A percentile compares a stretch with the other conserved stretches of the same genome.
Evolutionary conservation across 2,329 filamentous ascomycete genomes (phyloP).

Genomic region (Colletotrichum musae): DNA sequence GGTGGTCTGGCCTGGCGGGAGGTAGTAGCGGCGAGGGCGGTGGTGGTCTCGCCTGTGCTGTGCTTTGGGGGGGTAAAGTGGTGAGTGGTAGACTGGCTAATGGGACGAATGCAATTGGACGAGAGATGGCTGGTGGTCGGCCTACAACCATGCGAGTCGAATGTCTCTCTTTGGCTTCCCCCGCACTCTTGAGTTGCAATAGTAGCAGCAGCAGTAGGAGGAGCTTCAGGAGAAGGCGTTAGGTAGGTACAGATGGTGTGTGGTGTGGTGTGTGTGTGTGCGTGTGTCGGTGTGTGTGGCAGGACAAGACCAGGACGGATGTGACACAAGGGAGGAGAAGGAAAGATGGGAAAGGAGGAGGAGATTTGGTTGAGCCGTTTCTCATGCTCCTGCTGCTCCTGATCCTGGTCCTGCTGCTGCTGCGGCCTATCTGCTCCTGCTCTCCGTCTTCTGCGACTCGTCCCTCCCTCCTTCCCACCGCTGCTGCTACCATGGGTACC

Average conservation of each 20-base stretch:
- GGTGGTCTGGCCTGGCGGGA: slow-evolving; percentile 22
- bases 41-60: slow-evolving; percentile 36
- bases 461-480: background rate
- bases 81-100: slow-evolving; percentile 25
- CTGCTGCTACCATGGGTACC: slow-evolving; percentile 19
- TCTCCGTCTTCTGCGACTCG: slow-evolving; percentile 3
- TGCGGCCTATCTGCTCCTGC: slow-evolving; percentile 9
- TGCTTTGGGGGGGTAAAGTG: too few species aligned
- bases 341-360: background rate
- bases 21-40: slow-evolving; percentile 12
- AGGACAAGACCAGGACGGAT: slow-evolving; percentile 29
- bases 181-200: slow-evolving; percentile 32
- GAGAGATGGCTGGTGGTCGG: slow-evolving; percentile 25
- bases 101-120: slow-evolving; percentile 39
- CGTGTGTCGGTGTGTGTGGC: slow-evolving; percentile 30
- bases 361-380: slow-evolving; percentile 10
- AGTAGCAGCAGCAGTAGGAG: slow-evolving; percentile 4
- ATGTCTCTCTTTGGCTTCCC: slow-evolving; percentile 34
- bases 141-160: slow-evolving; percentile 34
- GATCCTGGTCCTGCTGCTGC: background rate
- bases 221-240: slow-evolving; percentile 36
- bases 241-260: slow-evolving; percentile 11
- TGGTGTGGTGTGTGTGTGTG: slow-evolving; percentile 15
- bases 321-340: slow-evolving; percentile 34
- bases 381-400: too few species aligned